A percentile compares a stretch with the other conserved stretches of the same genome.
phyloP scores from a whole-genome alignment of 2,329 filamentous ascomycete genomes.

The Pseudogymnoascus sp. region DNA sequence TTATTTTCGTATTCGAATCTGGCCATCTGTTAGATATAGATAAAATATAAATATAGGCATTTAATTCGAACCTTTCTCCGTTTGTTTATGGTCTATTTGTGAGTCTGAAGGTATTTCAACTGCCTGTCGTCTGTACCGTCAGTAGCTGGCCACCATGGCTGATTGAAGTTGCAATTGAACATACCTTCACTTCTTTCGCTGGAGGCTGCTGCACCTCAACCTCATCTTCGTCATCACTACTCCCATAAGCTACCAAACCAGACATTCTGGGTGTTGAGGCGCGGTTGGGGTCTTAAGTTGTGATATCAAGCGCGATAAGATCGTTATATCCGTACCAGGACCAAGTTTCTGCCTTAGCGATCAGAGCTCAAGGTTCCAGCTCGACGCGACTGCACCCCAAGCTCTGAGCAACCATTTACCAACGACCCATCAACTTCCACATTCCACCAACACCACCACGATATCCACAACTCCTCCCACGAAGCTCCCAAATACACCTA shows the following conservation, averaged over 20 bases:
- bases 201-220: slow-evolving; percentile 13
- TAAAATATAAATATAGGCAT: neutral
- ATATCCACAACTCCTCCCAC: neutral
- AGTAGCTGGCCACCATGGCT: neutral
- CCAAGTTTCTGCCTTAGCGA: neutral
- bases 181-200: slow-evolving; percentile 3
- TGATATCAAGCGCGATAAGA: slow-evolving; percentile 3
- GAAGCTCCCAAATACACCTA: slow-evolving; percentile 3
- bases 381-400: slow-evolving; percentile 10
- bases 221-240: slow-evolving; percentile 32
- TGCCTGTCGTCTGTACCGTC: slow-evolving; percentile 7
- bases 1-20: slow-evolving; percentile 11
- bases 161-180: neutral
- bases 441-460: neutral
- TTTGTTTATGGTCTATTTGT: neutral
- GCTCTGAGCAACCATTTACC: neutral
- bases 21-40: neutral
- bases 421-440: neutral
- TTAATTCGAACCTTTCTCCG: neutral
- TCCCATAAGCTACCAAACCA: slow-evolving; percentile 33
- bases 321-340: neutral
- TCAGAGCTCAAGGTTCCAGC: slow-evolving; percentile 10
- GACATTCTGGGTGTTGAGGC: slow-evolving; percentile 20
- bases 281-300: neutral
- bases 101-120: neutral